Evolutionary conservation across 75 land plant species (phyloP).

Genomic region (Selaginella tamariscina): DNA sequence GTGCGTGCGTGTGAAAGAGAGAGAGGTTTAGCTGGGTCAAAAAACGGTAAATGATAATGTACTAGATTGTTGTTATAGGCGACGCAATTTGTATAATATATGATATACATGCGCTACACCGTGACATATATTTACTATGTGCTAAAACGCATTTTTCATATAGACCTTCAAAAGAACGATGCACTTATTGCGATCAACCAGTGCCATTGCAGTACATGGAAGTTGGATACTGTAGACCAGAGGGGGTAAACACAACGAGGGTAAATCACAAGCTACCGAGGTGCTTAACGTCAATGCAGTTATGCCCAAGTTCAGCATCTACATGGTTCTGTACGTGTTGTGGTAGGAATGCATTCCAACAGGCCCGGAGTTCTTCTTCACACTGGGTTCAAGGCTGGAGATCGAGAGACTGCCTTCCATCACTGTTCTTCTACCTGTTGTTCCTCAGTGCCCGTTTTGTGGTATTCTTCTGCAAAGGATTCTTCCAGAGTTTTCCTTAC

Average conservation of each 20-base stretch:
- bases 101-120: background rate
- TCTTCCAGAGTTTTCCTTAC: slow-evolving; percentile 40
- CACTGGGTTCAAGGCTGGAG: slow-evolving; percentile 21
- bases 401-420: slow-evolving; percentile 12
- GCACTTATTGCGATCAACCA: slow-evolving; percentile 18
- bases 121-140: too few species aligned
- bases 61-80: background rate
- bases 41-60: background rate
- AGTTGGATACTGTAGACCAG: slow-evolving; percentile 14
- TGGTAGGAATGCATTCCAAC: slow-evolving; percentile 32
- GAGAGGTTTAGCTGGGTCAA: background rate
- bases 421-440: slow-evolving; percentile 7
- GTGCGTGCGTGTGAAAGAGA: background rate
- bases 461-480: slow-evolving; percentile 55
- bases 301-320: slow-evolving; percentile 36
- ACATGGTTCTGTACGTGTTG: slow-evolving; percentile 84
- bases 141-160: too few species aligned
- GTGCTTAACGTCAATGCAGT: slow-evolving; percentile 59
- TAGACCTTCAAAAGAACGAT: slow-evolving; percentile 8
- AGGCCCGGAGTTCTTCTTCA: slow-evolving; percentile 50
- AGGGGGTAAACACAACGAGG: slow-evolving; percentile 7
- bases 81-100: slow-evolving; percentile 5
- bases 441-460: slow-evolving; percentile 65
- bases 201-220: slow-evolving; percentile 20
- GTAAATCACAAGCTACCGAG: slow-evolving; percentile 41